These are phyloP conservation scores for Vigna unguiculata DNA, from an alignment of 306 rosid species.

Conservation along the genomic window DNA sequence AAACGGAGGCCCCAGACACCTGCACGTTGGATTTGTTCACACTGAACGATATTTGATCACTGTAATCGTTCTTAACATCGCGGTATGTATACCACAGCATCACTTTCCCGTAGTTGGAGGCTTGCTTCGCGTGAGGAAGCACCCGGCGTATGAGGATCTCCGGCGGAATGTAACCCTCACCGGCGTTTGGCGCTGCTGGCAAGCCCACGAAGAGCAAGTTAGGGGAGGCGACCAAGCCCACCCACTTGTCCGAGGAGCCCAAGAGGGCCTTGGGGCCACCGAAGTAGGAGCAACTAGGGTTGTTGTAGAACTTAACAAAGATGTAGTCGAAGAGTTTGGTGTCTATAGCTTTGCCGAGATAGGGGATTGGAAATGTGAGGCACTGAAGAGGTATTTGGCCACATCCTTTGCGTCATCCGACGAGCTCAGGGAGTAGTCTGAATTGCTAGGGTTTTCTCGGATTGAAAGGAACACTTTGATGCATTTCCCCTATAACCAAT, in stretches of 20 bases:
- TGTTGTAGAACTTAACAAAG: slow-evolving; percentile 9
- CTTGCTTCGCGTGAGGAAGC: slow-evolving; percentile 15
- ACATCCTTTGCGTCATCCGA: neutral
- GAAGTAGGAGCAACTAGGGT: neutral
- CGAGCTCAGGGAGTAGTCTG: neutral
- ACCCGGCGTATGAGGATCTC: neutral
- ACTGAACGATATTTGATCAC: neutral
- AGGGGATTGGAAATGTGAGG: slow-evolving; percentile 47
- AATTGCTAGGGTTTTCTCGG: neutral
- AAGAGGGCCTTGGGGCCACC: neutral
- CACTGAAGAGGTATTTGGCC: slow-evolving; percentile 43
- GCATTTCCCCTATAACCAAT: neutral
- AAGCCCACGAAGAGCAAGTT: neutral
- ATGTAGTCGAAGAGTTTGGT: neutral
- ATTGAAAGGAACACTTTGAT: neutral
- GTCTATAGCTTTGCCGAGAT: slow-evolving; percentile 23
- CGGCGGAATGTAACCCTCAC: slow-evolving; percentile 2
- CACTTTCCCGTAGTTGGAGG: slow-evolving; percentile 61
- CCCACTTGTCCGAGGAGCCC: neutral
- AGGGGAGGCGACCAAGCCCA: neutral
- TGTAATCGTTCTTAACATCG: neutral
- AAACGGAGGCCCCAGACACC: no score
- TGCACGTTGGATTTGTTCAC: neutral
- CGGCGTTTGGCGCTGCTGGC: neutral
- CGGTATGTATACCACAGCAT: slow-evolving; percentile 58